phyloP scores from a whole-genome alignment of 148 eudicot species.

The Rhododendron vialii region DNA sequence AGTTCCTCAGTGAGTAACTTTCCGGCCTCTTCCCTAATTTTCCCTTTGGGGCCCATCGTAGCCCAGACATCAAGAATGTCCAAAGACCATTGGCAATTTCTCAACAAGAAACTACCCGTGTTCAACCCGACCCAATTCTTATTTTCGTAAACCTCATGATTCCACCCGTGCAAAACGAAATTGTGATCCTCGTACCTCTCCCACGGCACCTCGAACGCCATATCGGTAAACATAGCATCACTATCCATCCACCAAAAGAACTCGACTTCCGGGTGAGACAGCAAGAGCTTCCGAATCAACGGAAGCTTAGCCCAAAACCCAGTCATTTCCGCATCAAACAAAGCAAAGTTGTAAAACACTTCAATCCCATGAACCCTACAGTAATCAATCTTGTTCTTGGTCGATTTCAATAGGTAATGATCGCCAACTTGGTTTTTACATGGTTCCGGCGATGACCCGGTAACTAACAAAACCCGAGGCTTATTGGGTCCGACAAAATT shows the following conservation, averaged over 20 bases:
- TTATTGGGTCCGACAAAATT: slow-evolving; percentile 44
- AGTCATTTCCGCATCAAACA: slow-evolving; percentile 25
- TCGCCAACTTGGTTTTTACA: slow-evolving; percentile 76
- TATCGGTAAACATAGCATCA: slow-evolving; percentile 88
- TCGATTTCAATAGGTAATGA: slow-evolving; percentile 64
- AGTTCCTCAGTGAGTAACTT: slow-evolving; percentile 46
- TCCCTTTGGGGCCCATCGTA: slow-evolving; percentile 68
- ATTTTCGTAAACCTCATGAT: slow-evolving; percentile 63
- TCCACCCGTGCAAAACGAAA: slow-evolving; percentile 67
- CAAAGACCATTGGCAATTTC: slow-evolving; percentile 71
- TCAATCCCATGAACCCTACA: slow-evolving; percentile 77
- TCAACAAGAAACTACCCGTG: slow-evolving; percentile 62
- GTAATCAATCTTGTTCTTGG: slow-evolving; percentile 84
- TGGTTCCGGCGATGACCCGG: slow-evolving; percentile 69
- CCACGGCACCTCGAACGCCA: slow-evolving; percentile 75
- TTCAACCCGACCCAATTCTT: slow-evolving; percentile 78
- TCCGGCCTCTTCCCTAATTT: slow-evolving; percentile 60
- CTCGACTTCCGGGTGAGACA: slow-evolving; percentile 79
- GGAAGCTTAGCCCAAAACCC: slow-evolving; percentile 86
- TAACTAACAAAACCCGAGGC: slow-evolving; percentile 65
- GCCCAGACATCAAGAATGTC: slow-evolving; percentile 74
- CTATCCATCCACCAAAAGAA: slow-evolving; percentile 87
- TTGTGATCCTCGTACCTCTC: slow-evolving; percentile 51
- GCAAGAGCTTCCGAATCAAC: slow-evolving; percentile 53
- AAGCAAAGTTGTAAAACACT: slow-evolving; percentile 62